Evolutionary conservation across 495 filamentous ascomycete species (phyloP).

Genomic region (Corynascus novoguineensis): DNA sequence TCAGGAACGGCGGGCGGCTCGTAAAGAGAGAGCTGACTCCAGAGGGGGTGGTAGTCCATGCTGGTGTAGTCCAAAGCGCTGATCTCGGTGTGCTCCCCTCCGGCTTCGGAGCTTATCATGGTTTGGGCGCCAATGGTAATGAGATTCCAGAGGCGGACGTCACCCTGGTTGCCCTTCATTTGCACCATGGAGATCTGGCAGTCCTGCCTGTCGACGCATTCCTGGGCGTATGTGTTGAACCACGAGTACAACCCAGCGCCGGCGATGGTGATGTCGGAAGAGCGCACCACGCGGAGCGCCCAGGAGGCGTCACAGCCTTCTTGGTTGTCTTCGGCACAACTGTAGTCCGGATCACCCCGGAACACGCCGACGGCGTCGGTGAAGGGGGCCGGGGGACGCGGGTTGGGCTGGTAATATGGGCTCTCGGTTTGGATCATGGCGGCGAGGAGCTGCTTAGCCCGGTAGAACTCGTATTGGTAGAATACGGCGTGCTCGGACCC

Average conservation of each 20-base stretch:
- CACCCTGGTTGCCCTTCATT: not conserved
- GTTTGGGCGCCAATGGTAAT: not conserved
- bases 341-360: not conserved
- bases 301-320: not conserved
- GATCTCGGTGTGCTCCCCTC: too few relatives aligned
- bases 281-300: not conserved
- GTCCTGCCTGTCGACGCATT: not conserved
- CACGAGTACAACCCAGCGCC: not conserved
- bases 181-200: not conserved
- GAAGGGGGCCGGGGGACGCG: not conserved
- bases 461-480: not conserved
- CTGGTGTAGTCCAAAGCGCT: not conserved
- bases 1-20: too few relatives aligned
- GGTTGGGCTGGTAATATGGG: conserved; percentile 69
- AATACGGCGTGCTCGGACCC: too few relatives aligned
- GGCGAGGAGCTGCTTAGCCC: not conserved
- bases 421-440: conserved; percentile 81
- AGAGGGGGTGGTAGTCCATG: not conserved
- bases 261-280: not conserved
- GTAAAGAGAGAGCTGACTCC: not conserved
- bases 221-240: not conserved
- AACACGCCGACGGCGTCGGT: not conserved
- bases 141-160: not conserved
- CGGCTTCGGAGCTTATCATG: not conserved
- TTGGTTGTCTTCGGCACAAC: not conserved